Evolutionary conservation across 371 early-diverging fungal species (phyloP), one percentile per base, ranked within the genome.

Genomic region (Circinella umbellata): DNA sequence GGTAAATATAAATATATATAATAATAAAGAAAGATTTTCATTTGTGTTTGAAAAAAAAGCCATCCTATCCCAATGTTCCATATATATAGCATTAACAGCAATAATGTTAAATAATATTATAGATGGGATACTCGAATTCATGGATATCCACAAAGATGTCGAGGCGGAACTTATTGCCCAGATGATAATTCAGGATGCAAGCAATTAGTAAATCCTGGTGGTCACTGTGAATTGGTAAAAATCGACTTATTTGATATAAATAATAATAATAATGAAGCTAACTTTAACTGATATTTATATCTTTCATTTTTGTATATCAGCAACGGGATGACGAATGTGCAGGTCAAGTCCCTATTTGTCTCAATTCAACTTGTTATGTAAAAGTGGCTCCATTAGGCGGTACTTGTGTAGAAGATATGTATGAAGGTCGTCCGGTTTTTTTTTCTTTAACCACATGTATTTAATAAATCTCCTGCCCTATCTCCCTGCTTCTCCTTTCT

Each of bases 301-400:
- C 2, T 27, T 35, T 20, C 34, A 48, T 53, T 1, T 5, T 5
- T 17, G 5, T 5, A 4, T 14, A 51, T 17, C 3, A 83, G 80
- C 78, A 80, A 79, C 77, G 81, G 36, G 82, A 81, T 62, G 79
- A 81, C 69, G 84, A 81, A 63, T 81, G 84, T 68, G 38, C 68
- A 4, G 82, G 80, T 10, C 48, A 38, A 10, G 68, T 64, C 20
- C 46, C 78, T 3, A 81, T 84, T 37, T 81, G 82, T 64, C 65
- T 84, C 11, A 81, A 84, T 71, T 69, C 74, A 4, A 76, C 73
- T 11, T 84, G 82, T 39, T 74, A 73, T 61, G 66, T 77, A 18
- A 84, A 84, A 63, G 79, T 68, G 4, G 79, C 76, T 18, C 82
- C 84, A 38, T 48, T 84, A 4, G 71, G 76, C 34, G 84, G 80